Evolutionary conservation across 164 flowering plant genomes (phyloP), one percentile per base, ranked within the genome.

Genomic region (Macadamia tetraphylla): DNA sequence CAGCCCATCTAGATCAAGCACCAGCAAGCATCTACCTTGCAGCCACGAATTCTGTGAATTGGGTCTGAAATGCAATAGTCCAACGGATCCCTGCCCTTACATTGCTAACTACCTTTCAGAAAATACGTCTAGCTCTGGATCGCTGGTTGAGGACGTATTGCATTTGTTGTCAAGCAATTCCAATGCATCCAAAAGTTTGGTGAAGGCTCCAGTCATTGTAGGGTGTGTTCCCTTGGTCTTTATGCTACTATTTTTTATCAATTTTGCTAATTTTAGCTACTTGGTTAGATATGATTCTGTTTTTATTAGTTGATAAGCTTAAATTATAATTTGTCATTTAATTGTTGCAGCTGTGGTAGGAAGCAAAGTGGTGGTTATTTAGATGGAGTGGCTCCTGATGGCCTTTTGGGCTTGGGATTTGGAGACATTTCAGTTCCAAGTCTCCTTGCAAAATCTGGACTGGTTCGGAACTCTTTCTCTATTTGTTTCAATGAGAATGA

Each of bases 381-480:
- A 71, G 83, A 86, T 66, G 95, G 98, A 48, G 83, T 82, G 66
- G 98, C 98, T 58, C 98, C 98, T 44, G 95, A 94, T 86, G 98
- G 98, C 77, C 85, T 94, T n/a, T 76, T 94, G 81, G 97, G 98
- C 65, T 80, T 92, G 65, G 98, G 98, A 23, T 81, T 85, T 71
- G 92, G 91, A 61, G 83, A 92, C 44, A 81, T 87, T 68, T 88
- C 98, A 40, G 88, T 94, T 70, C 94, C 93, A 46, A 90, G 91
- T 81, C 78, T 78, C 63, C 87, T 94, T 77, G 87, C 97, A 30
- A 90, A 85, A 82, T 77, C 83, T 58, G 97, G 94, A 72, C 64
- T 90, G 60, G 78, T 85, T n/a, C 72, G 70, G 7, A 76, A 94
- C 74, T 85, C 97, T 40, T 94, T 94, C 74, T 94, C 98, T 0